These are phyloP conservation scores for Coemansia sp. DNA, from an alignment of 192 early-diverging fungal species.

Conservation along the genomic window DNA sequence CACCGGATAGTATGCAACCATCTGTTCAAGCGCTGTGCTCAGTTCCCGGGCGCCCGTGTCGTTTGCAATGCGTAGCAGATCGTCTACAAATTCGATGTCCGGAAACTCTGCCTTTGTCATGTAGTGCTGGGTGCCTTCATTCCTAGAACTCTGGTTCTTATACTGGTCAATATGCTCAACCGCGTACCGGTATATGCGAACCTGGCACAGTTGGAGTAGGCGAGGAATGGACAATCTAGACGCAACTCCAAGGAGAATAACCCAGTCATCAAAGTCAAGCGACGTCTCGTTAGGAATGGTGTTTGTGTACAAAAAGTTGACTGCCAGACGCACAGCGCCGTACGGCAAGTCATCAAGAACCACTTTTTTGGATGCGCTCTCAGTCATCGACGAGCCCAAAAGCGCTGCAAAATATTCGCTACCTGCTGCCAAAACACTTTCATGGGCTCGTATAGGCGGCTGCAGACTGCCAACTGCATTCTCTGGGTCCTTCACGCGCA, in stretches of 20 bases:
- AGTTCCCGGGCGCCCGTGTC: conserved; percentile 42
- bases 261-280: conserved; percentile 33
- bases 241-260: conserved; percentile 28
- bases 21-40: conserved; percentile 25
- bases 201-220: conserved; percentile 42
- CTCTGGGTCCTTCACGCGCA: conserved; percentile 33
- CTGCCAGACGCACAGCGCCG: conserved; percentile 39
- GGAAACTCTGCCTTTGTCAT: conserved; percentile 15
- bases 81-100: conserved; percentile 15
- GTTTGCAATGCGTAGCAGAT: conserved; percentile 20
- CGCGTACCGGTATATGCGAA: conserved; percentile 19
- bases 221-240: conserved; percentile 40
- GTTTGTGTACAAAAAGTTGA: conserved; percentile 40
- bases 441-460: conserved; percentile 44
- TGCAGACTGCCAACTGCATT: conserved; percentile 46
- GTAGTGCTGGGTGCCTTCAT: background rate
- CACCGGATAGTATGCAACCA: conserved; percentile 34
- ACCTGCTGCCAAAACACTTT: conserved; percentile 34
- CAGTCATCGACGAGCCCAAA: conserved; percentile 40
- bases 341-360: conserved; percentile 44
- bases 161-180: background rate
- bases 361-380: conserved; percentile 29
- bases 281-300: conserved; percentile 11
- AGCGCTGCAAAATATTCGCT: conserved; percentile 53
- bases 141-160: background rate